Conservation (phyloP, 768 basidiomycete genomes). For the Phallus indusiatus region DNA sequence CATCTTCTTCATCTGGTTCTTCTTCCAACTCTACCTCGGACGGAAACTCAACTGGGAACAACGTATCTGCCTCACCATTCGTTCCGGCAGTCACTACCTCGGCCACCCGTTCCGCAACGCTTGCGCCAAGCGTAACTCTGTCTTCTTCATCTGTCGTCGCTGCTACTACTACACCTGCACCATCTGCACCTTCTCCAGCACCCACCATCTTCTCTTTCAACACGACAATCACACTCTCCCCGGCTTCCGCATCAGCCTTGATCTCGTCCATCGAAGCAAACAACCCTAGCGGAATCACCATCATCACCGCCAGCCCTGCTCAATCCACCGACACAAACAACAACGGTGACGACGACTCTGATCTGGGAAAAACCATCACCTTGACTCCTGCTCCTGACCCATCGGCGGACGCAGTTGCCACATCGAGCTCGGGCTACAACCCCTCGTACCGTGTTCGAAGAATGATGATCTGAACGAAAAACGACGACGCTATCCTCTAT, state of each 20-base stretch:
- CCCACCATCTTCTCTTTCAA: conserved; percentile 21
- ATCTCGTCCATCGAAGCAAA: conserved; percentile 28
- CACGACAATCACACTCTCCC: conserved; percentile 34
- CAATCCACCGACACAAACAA: background rate
- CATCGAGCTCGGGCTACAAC: background rate
- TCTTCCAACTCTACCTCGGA: conserved; percentile 26
- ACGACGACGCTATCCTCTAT: no score
- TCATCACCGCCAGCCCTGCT: background rate
- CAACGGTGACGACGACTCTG: background rate
- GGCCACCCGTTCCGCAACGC: background rate
- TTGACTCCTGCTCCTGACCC: background rate
- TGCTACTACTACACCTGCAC: background rate
- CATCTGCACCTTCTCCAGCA: background rate
- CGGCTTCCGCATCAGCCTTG: conserved; percentile 32
- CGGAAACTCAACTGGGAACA: conserved; percentile 16
- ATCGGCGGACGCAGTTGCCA: background rate
- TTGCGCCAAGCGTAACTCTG: conserved; percentile 4
- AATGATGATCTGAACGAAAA: background rate
- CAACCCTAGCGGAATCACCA: background rate
- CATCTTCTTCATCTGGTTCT: background rate
- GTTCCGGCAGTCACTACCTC: background rate
- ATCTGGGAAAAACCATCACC: background rate
- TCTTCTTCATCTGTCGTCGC: background rate
- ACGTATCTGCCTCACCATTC: background rate
- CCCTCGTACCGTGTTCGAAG: background rate